Conservation (phyloP, 768 basidiomycete genomes). For the Candolleomyces efflorescens region DNA sequence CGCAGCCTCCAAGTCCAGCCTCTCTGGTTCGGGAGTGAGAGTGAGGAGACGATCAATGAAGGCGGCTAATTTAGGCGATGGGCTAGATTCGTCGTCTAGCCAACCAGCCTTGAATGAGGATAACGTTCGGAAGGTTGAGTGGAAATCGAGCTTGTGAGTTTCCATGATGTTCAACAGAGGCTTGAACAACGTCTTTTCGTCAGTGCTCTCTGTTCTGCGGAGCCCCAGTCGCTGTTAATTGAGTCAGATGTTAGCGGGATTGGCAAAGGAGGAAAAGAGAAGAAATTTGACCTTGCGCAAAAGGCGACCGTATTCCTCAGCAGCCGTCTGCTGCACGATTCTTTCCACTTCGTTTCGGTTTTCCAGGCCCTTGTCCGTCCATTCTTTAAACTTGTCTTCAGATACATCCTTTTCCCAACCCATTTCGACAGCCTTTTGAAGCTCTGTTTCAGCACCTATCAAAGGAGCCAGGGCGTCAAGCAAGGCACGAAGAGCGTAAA, state of each 20-base stretch:
- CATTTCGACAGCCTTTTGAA: constrained; percentile 43
- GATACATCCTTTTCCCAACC: constrained; percentile 64
- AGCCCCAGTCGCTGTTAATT: constrained; percentile 69
- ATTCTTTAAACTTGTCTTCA: constrained; percentile 52
- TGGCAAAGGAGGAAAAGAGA: neutral
- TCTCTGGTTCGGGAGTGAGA: constrained; percentile 41
- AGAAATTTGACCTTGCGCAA: constrained; percentile 63
- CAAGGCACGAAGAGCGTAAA: constrained; percentile 77
- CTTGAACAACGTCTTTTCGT: constrained; percentile 56
- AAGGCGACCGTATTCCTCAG: constrained; percentile 58
- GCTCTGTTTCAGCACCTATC: constrained; percentile 71
- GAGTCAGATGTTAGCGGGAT: neutral
- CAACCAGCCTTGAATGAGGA: constrained; percentile 50
- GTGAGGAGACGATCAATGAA: constrained; percentile 44
- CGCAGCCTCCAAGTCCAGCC: constrained; percentile 40
- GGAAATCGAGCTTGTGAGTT: constrained; percentile 78
- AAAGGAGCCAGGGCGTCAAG: constrained; percentile 78
- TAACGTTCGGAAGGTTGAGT: constrained; percentile 76
- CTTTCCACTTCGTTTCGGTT: constrained; percentile 59
- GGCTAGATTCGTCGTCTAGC: neutral
- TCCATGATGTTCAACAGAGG: constrained; percentile 77
- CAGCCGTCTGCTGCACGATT: constrained; percentile 53
- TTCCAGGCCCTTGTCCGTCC: constrained; percentile 55
- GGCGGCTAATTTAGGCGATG: constrained; percentile 25
- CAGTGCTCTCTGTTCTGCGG: constrained; percentile 44